phyloP scores from a whole-genome alignment of 352 stramenopile genomes.

The Pythium brassicae region DNA sequence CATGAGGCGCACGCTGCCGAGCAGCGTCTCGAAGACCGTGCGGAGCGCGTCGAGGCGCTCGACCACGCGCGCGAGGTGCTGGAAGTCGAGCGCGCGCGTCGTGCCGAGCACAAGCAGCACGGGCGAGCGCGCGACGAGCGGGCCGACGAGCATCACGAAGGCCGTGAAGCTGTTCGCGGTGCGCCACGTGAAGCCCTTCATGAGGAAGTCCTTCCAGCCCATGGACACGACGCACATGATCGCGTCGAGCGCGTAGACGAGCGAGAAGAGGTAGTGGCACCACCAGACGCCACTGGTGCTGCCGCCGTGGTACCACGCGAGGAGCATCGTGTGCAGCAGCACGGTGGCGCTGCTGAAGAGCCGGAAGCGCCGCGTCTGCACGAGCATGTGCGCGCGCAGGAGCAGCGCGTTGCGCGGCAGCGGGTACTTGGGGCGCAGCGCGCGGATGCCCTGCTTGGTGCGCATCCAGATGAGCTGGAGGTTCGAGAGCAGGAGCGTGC shows the following conservation, averaged over 20 bases:
- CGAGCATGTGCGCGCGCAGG: constrained; percentile 52
- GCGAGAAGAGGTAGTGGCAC: constrained; percentile 76
- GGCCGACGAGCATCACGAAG: constrained; percentile 73
- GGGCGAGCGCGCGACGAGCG: constrained; percentile 52
- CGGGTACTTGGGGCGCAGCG: constrained; percentile 71
- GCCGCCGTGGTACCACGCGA: constrained; percentile 56
- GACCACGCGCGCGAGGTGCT: constrained; percentile 74
- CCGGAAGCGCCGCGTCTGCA: constrained; percentile 62
- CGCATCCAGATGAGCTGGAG: constrained; percentile 78
- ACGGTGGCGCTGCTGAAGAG: constrained; percentile 59
- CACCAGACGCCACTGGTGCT: constrained; percentile 49
- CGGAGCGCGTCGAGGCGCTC: constrained; percentile 63
- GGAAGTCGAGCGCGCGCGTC: constrained; percentile 79
- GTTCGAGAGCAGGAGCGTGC: constrained; percentile 70
- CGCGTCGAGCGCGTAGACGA: constrained; percentile 74
- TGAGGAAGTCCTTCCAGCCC: constrained; percentile 76
- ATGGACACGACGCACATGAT: constrained; percentile 64
- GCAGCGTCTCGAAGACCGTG: constrained; percentile 71
- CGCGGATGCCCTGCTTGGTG: constrained; percentile 56
- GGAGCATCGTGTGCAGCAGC: constrained; percentile 61
- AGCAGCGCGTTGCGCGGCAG: constrained; percentile 56
- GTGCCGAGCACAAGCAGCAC: constrained; percentile 73
- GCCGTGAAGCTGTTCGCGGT: constrained; percentile 70
- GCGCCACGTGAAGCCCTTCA: constrained; percentile 81
- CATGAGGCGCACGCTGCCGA: constrained; percentile 58